Evolutionary conservation across 2,329 filamentous ascomycete genomes (phyloP), one percentile per base, ranked within the genome.

Genomic region (Fusarium sp.): DNA sequence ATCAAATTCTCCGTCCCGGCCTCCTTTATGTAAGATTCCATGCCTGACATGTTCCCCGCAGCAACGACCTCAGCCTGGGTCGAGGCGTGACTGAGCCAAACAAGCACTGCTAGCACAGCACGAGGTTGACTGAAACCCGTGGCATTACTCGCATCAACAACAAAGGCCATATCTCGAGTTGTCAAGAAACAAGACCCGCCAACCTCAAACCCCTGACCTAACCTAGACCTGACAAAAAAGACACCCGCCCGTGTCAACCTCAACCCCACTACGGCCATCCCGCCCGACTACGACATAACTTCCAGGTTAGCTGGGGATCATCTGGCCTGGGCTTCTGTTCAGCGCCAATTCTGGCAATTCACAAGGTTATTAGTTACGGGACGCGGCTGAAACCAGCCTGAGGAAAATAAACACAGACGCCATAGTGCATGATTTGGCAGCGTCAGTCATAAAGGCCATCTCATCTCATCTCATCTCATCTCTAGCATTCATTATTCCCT

Each of bases 211-310:
- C 61, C 61, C 61, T 65, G 57, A 62, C 53, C 44, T 65, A 58
- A 19, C 60, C 57, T 43, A 53, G 47, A 53, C 53, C 39, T 41
- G 53, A 51, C 44, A 28, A 39, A 44, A 43, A 61, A 49, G 55
- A 60, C 49, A 36, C 44, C 51, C 43, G 44, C 44, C 51, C 43
- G 44, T 53, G 40, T 49, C 43, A 62, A 58, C 19, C 19, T 49
- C 43, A 62, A 34, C 61, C 61, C 61, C 61, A 63, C 61, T 26
- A 53, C 61, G 61, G 61, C 28, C 52, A 62, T 62, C 61, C 61
- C 61, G 57, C 61, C 47, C 51, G 57, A 51, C 57, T 65, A 63
- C 61, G 49, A 64, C 58, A 41, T 51, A 39, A 31, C 45, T 32
- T 19, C 19, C 19, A 49, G 48, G 48, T 53, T 41, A 60, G 46